Evolutionary conservation across 306 rosid genomes (phyloP).

Genomic region (Mucuna pruriens): DNA sequence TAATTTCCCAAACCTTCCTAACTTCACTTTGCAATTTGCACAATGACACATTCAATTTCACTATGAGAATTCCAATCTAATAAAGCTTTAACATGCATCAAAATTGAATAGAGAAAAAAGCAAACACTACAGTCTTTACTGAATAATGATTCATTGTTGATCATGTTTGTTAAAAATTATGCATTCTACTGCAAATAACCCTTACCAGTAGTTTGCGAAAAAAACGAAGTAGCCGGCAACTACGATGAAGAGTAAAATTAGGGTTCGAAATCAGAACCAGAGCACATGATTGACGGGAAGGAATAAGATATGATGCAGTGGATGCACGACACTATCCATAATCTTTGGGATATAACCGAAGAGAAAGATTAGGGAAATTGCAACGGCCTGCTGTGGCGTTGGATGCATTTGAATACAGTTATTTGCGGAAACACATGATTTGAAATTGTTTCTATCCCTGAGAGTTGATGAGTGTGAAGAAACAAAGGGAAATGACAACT

Average conservation of each 20-base stretch:
- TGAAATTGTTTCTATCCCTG: neutral
- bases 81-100: neutral
- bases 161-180: neutral
- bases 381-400: neutral
- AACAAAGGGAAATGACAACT: neutral
- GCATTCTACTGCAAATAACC: too few species aligned
- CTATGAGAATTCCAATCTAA: neutral
- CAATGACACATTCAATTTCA: neutral
- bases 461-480: neutral
- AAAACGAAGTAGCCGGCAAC: conserved; percentile 24
- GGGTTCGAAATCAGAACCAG: conserved; percentile 33
- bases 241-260: neutral
- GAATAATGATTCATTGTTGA: neutral
- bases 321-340: conserved; percentile 29
- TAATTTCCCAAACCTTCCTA: neutral
- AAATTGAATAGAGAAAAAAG: neutral
- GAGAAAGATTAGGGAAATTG: neutral
- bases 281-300: neutral
- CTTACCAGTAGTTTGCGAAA: neutral
- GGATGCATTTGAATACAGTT: neutral
- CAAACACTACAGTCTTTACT: neutral
- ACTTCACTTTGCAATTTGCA: neutral
- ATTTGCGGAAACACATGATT: neutral
- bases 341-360: neutral
- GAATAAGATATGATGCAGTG: neutral